Conservation (phyloP, 805 yeast species). For the Wickerhamomyces xylosicus region DNA sequence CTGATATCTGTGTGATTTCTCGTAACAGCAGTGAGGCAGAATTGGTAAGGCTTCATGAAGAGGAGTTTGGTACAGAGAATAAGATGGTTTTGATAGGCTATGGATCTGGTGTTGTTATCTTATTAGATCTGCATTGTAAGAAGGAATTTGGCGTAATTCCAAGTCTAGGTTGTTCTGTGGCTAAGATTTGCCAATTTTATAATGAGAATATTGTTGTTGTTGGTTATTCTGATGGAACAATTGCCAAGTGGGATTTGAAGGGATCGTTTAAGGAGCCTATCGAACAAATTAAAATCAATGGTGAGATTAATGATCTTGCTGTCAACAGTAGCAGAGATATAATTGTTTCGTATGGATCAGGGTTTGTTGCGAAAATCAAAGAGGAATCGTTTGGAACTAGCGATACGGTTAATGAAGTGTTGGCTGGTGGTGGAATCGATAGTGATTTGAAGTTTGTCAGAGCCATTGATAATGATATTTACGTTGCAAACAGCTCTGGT, state of each 20-base stretch:
- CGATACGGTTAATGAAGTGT: too few species aligned
- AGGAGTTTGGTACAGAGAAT: conserved; percentile 41
- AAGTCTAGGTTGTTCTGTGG: conserved; percentile 15
- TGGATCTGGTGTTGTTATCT: conserved; percentile 25
- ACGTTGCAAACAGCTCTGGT: neutral
- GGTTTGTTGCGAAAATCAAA: neutral
- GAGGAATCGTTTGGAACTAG: too few species aligned
- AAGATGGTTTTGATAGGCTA: conserved; percentile 34
- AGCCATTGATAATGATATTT: neutral
- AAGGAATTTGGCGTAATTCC: conserved; percentile 17
- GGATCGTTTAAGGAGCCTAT: conserved; percentile 8
- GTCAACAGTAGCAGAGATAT: neutral
- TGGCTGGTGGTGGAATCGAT: neutral
- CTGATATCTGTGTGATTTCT: conserved; percentile 12
- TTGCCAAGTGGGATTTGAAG: conserved; percentile 32
- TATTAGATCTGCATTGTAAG: conserved; percentile 27
- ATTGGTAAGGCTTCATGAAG: conserved; percentile 15
- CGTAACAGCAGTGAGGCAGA: neutral
- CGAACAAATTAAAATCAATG: conserved; percentile 1
- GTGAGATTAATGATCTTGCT: conserved; percentile 8
- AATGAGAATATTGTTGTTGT: conserved; percentile 10
- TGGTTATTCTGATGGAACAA: conserved; percentile 25
- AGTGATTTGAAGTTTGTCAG: neutral
- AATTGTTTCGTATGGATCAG: conserved; percentile 5
- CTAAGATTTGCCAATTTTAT: neutral